Percentiles rank a stretch among this genome's conserved stretches.
Evolutionary conservation across 2,329 filamentous ascomycete species (phyloP).

Genomic region (Mycosphaerella sp.): DNA sequence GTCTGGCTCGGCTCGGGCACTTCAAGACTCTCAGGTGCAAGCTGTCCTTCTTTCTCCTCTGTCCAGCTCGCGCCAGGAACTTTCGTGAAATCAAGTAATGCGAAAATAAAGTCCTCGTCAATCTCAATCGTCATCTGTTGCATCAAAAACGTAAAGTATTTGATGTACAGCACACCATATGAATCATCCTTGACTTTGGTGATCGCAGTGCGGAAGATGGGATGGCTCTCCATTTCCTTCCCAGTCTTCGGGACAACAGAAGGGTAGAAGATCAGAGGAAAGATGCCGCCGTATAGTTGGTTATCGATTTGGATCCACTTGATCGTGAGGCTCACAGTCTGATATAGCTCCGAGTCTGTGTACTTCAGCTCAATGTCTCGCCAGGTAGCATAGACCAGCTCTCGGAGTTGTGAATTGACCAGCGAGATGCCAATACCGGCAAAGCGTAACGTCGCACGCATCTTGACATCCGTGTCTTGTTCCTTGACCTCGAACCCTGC

Average conservation of each 20-base stretch:
- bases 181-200: conserved; percentile 97
- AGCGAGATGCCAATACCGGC: conserved; percentile 89
- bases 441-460: conserved; percentile 81
- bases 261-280: conserved; percentile 93
- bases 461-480: conserved; percentile 77
- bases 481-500: conserved; percentile 91
- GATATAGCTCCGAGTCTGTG: conserved; percentile 86
- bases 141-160: conserved; percentile 87
- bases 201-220: conserved; percentile 84
- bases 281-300: conserved; percentile 95
- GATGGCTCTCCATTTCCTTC: conserved; percentile 92
- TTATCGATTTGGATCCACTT: conserved; percentile 99
- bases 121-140: conserved; percentile 98
- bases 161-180: conserved; percentile 96
- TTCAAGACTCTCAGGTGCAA: conserved; percentile 84
- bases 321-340: conserved; percentile 81
- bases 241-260: conserved; percentile 97
- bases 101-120: conserved; percentile 97
- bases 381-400: conserved; percentile 89
- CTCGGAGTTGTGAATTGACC: conserved; percentile 84
- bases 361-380: conserved; percentile 86
- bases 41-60: conserved; percentile 71
- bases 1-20: conserved; percentile 86
- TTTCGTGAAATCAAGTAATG: conserved; percentile 89
- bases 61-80: conserved; percentile 85